Base-by-base conservation (phyloP, 176 grass and related monocot species). In the Carex littledalei region DNA sequence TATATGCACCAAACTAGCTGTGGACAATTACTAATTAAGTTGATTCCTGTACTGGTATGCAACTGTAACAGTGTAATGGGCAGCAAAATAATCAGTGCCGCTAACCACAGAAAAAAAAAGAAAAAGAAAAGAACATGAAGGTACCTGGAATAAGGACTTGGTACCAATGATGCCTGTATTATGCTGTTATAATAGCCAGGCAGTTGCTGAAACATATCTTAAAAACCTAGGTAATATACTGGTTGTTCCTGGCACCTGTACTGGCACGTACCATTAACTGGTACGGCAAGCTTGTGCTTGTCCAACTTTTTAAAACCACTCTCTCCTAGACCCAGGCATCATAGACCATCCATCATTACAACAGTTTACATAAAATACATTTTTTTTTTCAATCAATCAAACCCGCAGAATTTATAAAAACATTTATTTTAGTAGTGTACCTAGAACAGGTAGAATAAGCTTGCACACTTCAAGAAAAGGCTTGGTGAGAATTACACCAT, bases 381-480 rank as follows among this genome's bases (percentile, higher is more conserved):
- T 21, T 13, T 12, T 11, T n/a, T 47, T 20, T 59, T 81, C 11
- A 81, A 81, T 37, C 54, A 57, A 81, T 62, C 7, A 39, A 71
- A 71, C 67, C 35, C 8, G 9, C 14, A 70, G 34, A 83, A 50
- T 53, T 21, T 39, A 11, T 4, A 35, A 61, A 80, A 60, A 12
- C 29, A 80, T 80, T 61, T 10, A 62, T 37, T 60, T 55, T 37
- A 64, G 3, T 57, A 49, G 3, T 9, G 67, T 92, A 97, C 94
- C 94, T 92, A 97, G 65, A 26, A 97, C 90, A 6, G 91, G 94
- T 54, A 97, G 88, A 81, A 97, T 97, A 71, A 90, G 90, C 83
- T 92, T 94, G 94, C 94, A 97, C 63, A 94, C 91, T 76, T 97
- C 55, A 68, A 97, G 91, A 81, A 97, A 97, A 20, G 86, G 85